phyloP scores from a whole-genome alignment of 768 basidiomycete species.

The Phaffia tasmanica region DNA sequence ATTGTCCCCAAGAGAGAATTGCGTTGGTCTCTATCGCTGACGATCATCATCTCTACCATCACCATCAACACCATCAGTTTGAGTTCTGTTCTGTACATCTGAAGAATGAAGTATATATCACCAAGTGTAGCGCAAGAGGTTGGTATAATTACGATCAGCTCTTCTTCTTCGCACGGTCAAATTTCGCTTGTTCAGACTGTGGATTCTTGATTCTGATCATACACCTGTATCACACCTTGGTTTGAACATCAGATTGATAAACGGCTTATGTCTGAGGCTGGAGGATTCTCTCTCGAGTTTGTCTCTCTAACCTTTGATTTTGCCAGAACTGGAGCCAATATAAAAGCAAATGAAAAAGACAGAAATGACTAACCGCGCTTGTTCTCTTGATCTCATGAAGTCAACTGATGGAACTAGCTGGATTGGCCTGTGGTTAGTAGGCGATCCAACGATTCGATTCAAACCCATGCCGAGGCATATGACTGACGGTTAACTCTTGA shows the following conservation, averaged over 20 bases:
- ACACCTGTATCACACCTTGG: background rate
- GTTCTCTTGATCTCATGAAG: background rate
- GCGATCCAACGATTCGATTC: slow-evolving; percentile 51
- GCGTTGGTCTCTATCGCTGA: too few relatives aligned
- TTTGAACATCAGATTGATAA: slow-evolving; percentile 61
- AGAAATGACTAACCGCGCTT: slow-evolving; percentile 6
- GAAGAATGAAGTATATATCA: too few relatives aligned
- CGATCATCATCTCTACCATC: too few relatives aligned
- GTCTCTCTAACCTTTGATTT: background rate
- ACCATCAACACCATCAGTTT: too few relatives aligned
- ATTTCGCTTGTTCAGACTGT: too few relatives aligned
- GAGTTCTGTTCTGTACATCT: too few relatives aligned
- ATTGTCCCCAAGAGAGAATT: too few relatives aligned
- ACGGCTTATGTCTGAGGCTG: slow-evolving; percentile 74
- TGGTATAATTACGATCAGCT: too few relatives aligned
- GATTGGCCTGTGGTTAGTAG: slow-evolving; percentile 59
- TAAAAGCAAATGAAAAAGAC: background rate
- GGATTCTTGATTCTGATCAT: too few relatives aligned
- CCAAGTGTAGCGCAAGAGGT: too few relatives aligned
- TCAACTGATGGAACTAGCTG: slow-evolving; percentile 92
- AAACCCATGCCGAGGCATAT: slow-evolving; percentile 50
- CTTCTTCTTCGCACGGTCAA: too few relatives aligned
- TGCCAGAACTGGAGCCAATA: background rate
- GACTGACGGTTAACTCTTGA: slow-evolving; percentile 44
- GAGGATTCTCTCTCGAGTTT: slow-evolving; percentile 78